A percentile compares a stretch with the other conserved stretches of the same genome.
Evolutionary conservation across 306 rosid genomes (phyloP).

Genomic region (Abrus precatorius): DNA sequence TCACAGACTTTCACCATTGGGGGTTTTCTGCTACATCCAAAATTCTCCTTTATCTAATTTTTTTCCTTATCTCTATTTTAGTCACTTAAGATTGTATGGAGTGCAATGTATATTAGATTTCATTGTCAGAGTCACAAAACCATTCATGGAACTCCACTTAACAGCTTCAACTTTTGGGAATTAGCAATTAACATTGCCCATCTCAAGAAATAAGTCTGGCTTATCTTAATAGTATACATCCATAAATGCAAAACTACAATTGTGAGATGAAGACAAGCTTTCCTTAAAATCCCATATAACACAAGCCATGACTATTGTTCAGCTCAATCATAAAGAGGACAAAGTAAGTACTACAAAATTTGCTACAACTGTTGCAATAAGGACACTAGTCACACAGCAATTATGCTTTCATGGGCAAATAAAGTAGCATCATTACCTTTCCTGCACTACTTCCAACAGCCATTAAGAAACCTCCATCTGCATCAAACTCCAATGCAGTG

Average conservation of each 20-base stretch:
- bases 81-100: too few relatives aligned
- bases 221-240: background rate
- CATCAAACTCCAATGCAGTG: slow-evolving; percentile 88
- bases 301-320: background rate
- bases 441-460: slow-evolving; percentile 98
- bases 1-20: background rate
- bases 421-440: slow-evolving; percentile 65
- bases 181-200: background rate
- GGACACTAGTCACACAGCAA: background rate
- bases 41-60: background rate
- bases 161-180: background rate
- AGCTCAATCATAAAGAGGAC: slow-evolving; percentile 1
- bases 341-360: background rate
- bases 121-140: background rate
- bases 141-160: background rate
- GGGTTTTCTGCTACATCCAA: background rate
- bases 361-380: background rate
- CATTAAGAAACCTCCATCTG: slow-evolving; percentile 76
- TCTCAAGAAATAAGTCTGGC: background rate
- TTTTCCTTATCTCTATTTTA: background rate
- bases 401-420: background rate
- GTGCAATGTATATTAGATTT: background rate
- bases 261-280: background rate
- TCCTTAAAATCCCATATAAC: background rate
- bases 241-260: background rate